Evolutionary conservation across 208 protist species (phyloP).

Genomic region (Trypanosoma mega): DNA sequence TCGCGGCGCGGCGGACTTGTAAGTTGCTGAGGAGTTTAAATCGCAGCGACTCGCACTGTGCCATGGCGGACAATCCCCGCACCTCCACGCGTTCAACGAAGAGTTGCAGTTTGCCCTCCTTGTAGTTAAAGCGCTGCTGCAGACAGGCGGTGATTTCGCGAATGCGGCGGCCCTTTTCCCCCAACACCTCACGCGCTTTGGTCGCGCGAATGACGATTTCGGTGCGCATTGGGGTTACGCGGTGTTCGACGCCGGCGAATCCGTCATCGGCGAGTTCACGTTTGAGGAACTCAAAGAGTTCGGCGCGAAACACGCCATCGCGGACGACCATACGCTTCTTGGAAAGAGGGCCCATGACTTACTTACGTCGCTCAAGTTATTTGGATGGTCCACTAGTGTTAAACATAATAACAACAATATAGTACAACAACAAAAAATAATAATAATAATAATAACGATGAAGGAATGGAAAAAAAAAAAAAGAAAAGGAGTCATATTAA

Average conservation of each 20-base stretch:
- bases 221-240: constrained; percentile 94
- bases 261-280: constrained; percentile 98
- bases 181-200: constrained; percentile 96
- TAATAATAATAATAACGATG: neutral
- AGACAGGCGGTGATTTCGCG: constrained; percentile 97
- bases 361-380: neutral
- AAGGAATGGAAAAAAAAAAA: constrained; percentile 9
- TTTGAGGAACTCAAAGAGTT: constrained; percentile 99
- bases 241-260: constrained; percentile 96
- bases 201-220: constrained; percentile 99
- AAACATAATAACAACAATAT: constrained; percentile 1
- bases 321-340: constrained; percentile 97
- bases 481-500: constrained; percentile 4
- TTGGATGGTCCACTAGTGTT: constrained; percentile 17
- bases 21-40: constrained; percentile 98
- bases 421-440: neutral
- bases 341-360: constrained; percentile 71
- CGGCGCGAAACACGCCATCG: constrained; percentile 99
- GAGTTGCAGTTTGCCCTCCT: constrained; percentile 94
- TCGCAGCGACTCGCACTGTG: constrained; percentile 98
- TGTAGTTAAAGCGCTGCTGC: constrained; percentile 98
- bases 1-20: constrained; percentile 98
- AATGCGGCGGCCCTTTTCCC: constrained; percentile 97
- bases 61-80: constrained; percentile 98
- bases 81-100: constrained; percentile 97